These are phyloP conservation scores for Phytophthora nicotianae DNA, from an alignment of 352 stramenopile species.

Conservation along the genomic window DNA sequence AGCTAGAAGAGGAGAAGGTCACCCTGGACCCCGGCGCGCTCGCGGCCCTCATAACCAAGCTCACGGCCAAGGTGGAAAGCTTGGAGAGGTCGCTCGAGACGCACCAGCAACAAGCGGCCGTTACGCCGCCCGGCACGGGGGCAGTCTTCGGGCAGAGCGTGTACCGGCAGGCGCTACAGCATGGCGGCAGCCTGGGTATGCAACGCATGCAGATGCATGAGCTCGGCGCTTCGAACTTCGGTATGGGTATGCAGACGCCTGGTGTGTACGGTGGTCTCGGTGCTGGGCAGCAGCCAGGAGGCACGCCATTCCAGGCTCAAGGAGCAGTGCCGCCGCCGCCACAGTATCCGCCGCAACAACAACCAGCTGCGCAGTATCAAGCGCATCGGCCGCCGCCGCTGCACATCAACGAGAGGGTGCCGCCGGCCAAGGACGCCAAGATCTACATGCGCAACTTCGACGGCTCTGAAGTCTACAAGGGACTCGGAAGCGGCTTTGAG, in stretches of 20 bases:
- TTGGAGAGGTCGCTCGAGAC: too few relatives aligned
- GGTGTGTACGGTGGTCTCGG: neutral
- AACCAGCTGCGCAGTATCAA: neutral
- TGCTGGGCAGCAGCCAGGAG: neutral
- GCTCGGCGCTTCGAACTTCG: neutral
- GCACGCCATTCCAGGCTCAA: neutral
- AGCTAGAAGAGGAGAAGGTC: too few relatives aligned
- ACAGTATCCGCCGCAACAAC: neutral
- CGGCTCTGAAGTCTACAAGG: slow-evolving; percentile 4
- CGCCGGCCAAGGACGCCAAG: neutral
- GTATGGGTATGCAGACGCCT: neutral
- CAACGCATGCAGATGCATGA: neutral
- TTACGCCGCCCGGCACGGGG: too few relatives aligned
- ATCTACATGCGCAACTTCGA: slow-evolving; percentile 3
- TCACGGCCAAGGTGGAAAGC: too few relatives aligned
- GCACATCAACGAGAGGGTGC: neutral
- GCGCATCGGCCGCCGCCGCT: neutral
- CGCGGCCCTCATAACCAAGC: too few relatives aligned
- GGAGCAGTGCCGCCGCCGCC: neutral
- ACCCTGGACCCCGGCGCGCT: too few relatives aligned
- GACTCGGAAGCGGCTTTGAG: slow-evolving; percentile 4
- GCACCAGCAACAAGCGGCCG: too few relatives aligned
- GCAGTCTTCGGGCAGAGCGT: neutral
- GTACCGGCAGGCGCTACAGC: neutral
- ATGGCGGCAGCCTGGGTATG: neutral